Base-by-base conservation (phyloP, 495 filamentous ascomycete species). In the Staphylotrichum tortipilum region DNA sequence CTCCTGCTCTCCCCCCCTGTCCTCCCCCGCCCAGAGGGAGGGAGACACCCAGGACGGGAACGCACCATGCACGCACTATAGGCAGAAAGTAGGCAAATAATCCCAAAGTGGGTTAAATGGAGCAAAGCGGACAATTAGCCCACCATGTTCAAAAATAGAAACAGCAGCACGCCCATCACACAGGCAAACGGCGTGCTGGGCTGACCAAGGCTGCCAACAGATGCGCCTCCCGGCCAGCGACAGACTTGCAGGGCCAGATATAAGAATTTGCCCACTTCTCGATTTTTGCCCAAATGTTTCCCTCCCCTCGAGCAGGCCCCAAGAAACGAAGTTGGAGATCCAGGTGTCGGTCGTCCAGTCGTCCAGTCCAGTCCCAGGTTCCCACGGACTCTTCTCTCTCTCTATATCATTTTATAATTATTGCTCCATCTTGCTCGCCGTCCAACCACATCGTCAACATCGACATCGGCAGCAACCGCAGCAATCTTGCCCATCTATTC, bases 281-380 rank as follows among this genome's bases (percentile, higher is more conserved):
- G 47, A 55, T 41, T 44, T 42, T 31, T 42, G 46, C 47, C 28
- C 31, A 28, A 39, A 7, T 59, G 50, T 60, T 59, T 61, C 49
- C 40, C 51, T 62, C 59, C 52, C 57, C 60, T 64, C 56, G 45
- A 62, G 58, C 59, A 65, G 59, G 57, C 52, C n/a, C n/a, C 34
- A 49, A 53, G 60, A 62, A 66, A 54, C 49, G 56, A 57, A 56
- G 61, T 55, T 35, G 62, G 64, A 67, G 59, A 65, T 68, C 62
- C 68, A 68, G 71, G 70, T 73, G 70, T 73, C 64, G n/a, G n/a
- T n/a, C n/a, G n/a, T n/a, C n/a, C n/a, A n/a, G 69, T 70, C 26
- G 26, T 28, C 64, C 59, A 57, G 55, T 61, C 54, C 59, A 55
- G 58, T 63, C 61, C 61, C 66, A 61, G 64, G 58, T 61, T 57